Evolutionary conservation across 2,329 filamentous ascomycete genomes (phyloP).

Genomic region (Cladophialophora chaetospira): DNA sequence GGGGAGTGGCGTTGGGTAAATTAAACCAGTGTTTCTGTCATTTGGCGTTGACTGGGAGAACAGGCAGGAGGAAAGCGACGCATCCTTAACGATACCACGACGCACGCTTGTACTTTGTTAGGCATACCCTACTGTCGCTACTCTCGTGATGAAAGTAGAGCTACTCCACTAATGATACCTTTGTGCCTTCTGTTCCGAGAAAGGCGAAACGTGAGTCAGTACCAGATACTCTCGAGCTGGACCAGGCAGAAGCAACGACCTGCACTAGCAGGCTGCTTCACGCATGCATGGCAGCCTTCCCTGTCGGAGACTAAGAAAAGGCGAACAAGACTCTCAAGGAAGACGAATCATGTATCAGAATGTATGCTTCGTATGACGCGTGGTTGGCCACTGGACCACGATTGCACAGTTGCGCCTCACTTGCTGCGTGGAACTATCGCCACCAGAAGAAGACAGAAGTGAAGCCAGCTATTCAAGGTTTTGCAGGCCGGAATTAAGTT

Average conservation of each 20-base stretch:
- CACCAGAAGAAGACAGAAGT: background rate
- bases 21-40: background rate
- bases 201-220: background rate
- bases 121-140: background rate
- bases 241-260: background rate
- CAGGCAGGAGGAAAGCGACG: background rate
- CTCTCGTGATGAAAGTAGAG: background rate
- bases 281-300: background rate
- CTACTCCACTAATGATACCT: background rate
- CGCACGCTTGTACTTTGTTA: background rate
- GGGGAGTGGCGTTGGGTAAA: constrained; percentile 18
- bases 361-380: background rate
- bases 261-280: background rate
- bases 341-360: background rate
- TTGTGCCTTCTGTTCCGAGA: too few species aligned
- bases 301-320: background rate
- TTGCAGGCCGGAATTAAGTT: too few species aligned
- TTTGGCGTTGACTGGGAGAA: background rate
- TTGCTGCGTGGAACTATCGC: background rate
- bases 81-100: background rate
- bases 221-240: background rate
- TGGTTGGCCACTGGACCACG: too few species aligned
- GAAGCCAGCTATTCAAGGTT: too few species aligned
- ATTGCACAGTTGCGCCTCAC: too few species aligned
- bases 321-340: too few species aligned